Evolutionary conservation across 768 basidiomycete genomes (phyloP).

Genomic region (Tephrocybe rancida): DNA sequence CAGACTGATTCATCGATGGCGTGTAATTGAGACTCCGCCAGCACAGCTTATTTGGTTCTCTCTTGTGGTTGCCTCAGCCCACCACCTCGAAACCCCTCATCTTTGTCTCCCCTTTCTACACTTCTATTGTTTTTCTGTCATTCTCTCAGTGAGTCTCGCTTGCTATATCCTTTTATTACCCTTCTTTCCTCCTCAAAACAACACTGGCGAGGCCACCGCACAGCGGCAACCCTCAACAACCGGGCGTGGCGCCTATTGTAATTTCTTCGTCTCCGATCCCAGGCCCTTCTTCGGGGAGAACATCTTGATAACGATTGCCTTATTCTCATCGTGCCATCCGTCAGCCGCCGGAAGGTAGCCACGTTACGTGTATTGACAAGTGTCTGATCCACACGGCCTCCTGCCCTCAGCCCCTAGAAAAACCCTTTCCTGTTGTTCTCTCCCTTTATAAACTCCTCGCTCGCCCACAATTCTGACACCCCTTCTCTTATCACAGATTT

Average conservation of each 20-base stretch:
- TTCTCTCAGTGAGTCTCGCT: slow-evolving; percentile 25
- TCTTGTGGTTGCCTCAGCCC: slow-evolving; percentile 30
- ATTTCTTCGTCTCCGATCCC: slow-evolving; percentile 4
- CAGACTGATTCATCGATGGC: slow-evolving; percentile 26
- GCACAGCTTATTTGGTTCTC: slow-evolving; percentile 49
- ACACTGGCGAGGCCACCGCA: slow-evolving; percentile 13
- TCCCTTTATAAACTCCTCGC: slow-evolving; percentile 17
- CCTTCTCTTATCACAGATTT: slow-evolving; percentile 20
- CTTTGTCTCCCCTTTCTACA: slow-evolving; percentile 15
- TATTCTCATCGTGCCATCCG: slow-evolving; percentile 12
- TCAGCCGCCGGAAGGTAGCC: slow-evolving; percentile 36
- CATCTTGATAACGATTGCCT: slow-evolving; percentile 10
- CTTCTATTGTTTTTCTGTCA: slow-evolving; percentile 4
- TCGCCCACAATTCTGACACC: slow-evolving; percentile 22
- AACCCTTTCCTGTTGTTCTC: slow-evolving; percentile 28
- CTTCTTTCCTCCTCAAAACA: slow-evolving; percentile 10
- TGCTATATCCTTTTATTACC: slow-evolving; percentile 10
- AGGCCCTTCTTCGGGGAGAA: not conserved
- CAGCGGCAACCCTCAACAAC: slow-evolving; percentile 13
- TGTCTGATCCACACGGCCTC: slow-evolving; percentile 44
- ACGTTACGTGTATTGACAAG: slow-evolving; percentile 37
- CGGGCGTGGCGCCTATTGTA: slow-evolving; percentile 20
- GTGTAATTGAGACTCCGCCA: slow-evolving; percentile 51
- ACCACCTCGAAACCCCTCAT: slow-evolving; percentile 27
- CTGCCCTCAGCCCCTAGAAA: slow-evolving; percentile 37